Evolutionary conservation across 2,329 filamentous ascomycete genomes (phyloP), one percentile per base, ranked within the genome.

Genomic region (Pezicula rhizophila): DNA sequence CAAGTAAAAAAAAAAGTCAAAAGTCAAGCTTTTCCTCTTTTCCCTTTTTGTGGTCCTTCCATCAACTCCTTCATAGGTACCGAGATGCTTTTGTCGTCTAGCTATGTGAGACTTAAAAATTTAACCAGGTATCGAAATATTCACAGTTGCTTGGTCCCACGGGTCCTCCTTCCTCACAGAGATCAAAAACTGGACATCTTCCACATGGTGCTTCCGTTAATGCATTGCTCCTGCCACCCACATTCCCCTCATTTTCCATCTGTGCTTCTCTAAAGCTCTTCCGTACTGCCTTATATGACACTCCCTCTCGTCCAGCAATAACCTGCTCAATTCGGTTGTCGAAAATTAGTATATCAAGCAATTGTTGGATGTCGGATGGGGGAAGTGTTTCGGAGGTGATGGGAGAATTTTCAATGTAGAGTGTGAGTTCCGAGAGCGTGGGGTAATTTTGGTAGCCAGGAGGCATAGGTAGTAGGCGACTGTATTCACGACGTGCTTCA

Each of bases 71-170:
- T 23, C 23, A 23, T 23, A 18, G 18, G 18, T 18, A 26, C 25
- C n/a, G 37, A 3, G 17, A 40, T 40, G 14, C 15, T 48, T 40
- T 34, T 53, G n/a, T 41, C 12, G 5, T 34, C 43, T 23, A 44
- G 28, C 43, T 23, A 44, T 23, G n/a, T 66, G 58, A 67, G 43
- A 23, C 10, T 12, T 50, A 56, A 17, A 71, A 60, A 1, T 72
- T 77, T 41, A 96, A 68, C 93, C 93, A 99, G 46, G 84, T 79
- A 54, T 87, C 79, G 63, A 95, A 96, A 64, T 99, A 99, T 47
- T 89, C 85, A 68, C 93, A 99, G 45, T 86, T 95, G 56, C 82
- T 85, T 0, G 92, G 89, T 60, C 85, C 95, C 18, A 99, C 89
- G 0, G 90, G 89, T 0, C 92, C 92, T 6, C 89, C 90, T 52